Evolutionary conservation across 768 basidiomycete species (phyloP).

Genomic region (Tephrocybe sp.): DNA sequence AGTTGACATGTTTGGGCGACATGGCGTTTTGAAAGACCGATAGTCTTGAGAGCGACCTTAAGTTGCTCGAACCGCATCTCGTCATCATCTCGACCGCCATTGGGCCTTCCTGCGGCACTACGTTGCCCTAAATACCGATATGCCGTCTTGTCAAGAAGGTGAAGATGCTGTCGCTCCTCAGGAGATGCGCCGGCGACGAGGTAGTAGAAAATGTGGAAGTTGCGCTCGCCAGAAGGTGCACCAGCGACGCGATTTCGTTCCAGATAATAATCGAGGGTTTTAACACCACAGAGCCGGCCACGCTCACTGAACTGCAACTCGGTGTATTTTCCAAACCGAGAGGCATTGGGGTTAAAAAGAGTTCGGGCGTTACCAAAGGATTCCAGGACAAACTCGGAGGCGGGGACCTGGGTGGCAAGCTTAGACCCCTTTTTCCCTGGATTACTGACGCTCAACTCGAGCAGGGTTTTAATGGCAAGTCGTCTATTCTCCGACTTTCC

Average conservation of each 20-base stretch:
- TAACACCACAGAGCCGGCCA: constrained; percentile 83
- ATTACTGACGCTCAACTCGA: constrained; percentile 86
- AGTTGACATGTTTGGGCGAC: constrained; percentile 96
- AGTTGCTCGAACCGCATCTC: constrained; percentile 89
- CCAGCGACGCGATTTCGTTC: constrained; percentile 88
- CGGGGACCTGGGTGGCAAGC: constrained; percentile 81
- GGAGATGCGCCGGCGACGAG: constrained; percentile 85
- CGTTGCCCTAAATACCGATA: constrained; percentile 88
- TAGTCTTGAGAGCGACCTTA: constrained; percentile 88
- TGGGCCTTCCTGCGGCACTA: constrained; percentile 39
- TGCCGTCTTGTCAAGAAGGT: constrained; percentile 72
- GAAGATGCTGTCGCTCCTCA: constrained; percentile 88
- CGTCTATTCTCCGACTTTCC: constrained; percentile 92
- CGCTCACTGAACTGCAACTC: constrained; percentile 96
- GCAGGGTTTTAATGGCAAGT: constrained; percentile 85
- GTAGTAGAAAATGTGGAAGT: constrained; percentile 98
- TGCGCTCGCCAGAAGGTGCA: constrained; percentile 87
- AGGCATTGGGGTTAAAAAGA: constrained; percentile 91
- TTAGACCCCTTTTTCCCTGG: constrained; percentile 94
- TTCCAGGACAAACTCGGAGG: constrained; percentile 94
- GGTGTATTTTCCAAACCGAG: constrained; percentile 96
- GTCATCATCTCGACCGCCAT: constrained; percentile 70
- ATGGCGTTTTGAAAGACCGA: constrained; percentile 91
- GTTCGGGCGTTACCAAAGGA: constrained; percentile 92
- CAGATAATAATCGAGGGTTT: constrained; percentile 95